A percentile compares a stretch with the other conserved stretches of the same genome.
phyloP scores from a whole-genome alignment of 2,329 filamentous ascomycete species.

The Hymenoscyphus linearis region DNA sequence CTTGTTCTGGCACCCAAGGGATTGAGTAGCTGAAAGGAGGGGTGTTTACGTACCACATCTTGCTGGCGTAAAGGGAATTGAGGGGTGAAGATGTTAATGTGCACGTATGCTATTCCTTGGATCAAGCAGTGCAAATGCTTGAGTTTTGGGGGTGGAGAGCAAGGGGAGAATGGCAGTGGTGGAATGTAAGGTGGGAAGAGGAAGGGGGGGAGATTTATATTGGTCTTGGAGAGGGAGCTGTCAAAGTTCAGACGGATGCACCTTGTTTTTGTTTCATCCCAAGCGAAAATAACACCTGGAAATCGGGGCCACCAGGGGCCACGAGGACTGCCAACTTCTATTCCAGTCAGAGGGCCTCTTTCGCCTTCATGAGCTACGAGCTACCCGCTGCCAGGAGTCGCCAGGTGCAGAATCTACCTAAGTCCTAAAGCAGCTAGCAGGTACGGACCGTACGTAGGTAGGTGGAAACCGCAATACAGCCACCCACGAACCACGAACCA shows the following conservation, averaged over 20 bases:
- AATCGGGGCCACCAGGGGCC: not conserved
- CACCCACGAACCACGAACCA: not conserved
- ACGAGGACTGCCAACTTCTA: not conserved
- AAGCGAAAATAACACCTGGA: not conserved
- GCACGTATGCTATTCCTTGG: not conserved
- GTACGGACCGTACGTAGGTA: too few species aligned
- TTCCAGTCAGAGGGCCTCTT: too few species aligned
- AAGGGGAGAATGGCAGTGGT: not conserved
- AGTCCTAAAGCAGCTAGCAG: not conserved
- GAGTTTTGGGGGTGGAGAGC: not conserved
- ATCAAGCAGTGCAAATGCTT: not conserved
- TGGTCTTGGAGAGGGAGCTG: not conserved
- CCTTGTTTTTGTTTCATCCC: not conserved
- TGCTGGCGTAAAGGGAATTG: constrained; percentile 8
- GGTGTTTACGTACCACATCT: constrained; percentile 15
- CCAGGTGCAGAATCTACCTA: too few species aligned
- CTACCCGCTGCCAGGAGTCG: too few species aligned
- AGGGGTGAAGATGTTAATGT: not conserved
- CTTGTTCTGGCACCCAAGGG: not conserved
- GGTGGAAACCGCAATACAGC: not conserved
- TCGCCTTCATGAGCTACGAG: not conserved
- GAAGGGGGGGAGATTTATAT: not conserved
- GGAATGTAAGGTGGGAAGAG: not conserved
- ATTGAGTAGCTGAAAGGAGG: constrained; percentile 7
- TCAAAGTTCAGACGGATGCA: not conserved